Conservation (phyloP, 2,329 filamentous ascomycete species). For the Fonsecaea pugnacius region DNA sequence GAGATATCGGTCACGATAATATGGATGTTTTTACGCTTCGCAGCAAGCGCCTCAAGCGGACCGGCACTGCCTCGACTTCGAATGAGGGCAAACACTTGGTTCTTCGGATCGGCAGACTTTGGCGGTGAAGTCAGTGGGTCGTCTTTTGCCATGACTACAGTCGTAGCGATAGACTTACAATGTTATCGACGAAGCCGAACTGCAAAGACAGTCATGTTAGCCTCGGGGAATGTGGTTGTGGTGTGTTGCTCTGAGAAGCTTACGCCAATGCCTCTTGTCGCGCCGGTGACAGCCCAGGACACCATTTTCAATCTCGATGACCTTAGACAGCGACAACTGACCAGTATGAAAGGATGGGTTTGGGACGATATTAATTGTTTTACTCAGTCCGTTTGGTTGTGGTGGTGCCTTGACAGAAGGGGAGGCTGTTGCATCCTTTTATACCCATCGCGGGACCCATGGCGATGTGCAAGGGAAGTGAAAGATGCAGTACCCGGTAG, state of each 20-base stretch:
- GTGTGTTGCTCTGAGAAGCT: constrained; percentile 24
- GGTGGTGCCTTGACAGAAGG: neutral
- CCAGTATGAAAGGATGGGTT: neutral
- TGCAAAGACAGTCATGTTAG: constrained; percentile 22
- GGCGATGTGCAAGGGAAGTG: neutral
- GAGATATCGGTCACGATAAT: constrained; percentile 46
- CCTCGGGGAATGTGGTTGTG: constrained; percentile 18
- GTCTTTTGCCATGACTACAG: neutral
- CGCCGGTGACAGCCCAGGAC: constrained; percentile 31
- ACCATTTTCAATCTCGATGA: constrained; percentile 27
- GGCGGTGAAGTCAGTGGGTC: constrained; percentile 16
- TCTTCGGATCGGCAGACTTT: constrained; percentile 38
- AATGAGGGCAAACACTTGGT: constrained; percentile 49
- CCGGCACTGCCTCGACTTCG: constrained; percentile 41
- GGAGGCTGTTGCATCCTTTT: neutral
- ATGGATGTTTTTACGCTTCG: constrained; percentile 43
- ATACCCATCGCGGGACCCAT: neutral
- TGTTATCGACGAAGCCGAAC: neutral
- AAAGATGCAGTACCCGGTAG: constrained; percentile 9
- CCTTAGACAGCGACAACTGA: constrained; percentile 20
- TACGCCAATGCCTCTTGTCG: constrained; percentile 33
- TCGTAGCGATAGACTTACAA: neutral
- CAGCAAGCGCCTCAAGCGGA: constrained; percentile 39
- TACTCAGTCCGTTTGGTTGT: neutral
- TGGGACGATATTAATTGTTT: neutral